phyloP scores from a whole-genome alignment of 805 yeast genomes.

The Candida methanosorbosa region DNA sequence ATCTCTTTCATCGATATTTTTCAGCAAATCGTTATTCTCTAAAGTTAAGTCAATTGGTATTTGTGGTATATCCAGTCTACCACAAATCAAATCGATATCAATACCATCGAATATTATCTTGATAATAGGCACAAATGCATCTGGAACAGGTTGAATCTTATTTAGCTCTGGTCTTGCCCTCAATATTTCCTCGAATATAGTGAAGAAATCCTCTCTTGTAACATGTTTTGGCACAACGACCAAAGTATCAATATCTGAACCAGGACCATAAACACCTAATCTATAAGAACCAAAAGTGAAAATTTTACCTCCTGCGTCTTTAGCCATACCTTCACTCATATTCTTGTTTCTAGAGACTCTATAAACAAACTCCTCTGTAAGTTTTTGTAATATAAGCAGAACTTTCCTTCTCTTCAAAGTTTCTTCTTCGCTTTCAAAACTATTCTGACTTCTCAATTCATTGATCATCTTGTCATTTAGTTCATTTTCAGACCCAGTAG shows the following conservation, averaged over 20 bases:
- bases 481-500: slow-evolving; percentile 70
- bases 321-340: slow-evolving; percentile 97
- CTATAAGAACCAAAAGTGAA: slow-evolving; percentile 93
- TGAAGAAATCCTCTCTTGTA: slow-evolving; percentile 80
- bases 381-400: slow-evolving; percentile 57
- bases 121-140: slow-evolving; percentile 96
- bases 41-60: slow-evolving; percentile 70
- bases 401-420: slow-evolving; percentile 76
- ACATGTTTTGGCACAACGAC: slow-evolving; percentile 98
- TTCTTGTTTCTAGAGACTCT: slow-evolving; percentile 72
- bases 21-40: slow-evolving; percentile 75
- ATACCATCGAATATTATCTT: slow-evolving; percentile 84
- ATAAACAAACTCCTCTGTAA: slow-evolving; percentile 77
- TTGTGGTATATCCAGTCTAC: slow-evolving; percentile 73
- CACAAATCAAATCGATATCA: slow-evolving; percentile 87
- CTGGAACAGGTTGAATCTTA: slow-evolving; percentile 90
- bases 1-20: slow-evolving; percentile 88
- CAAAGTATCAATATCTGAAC: slow-evolving; percentile 93
- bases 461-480: slow-evolving; percentile 69
- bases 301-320: slow-evolving; percentile 96
- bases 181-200: slow-evolving; percentile 63
- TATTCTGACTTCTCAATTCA: slow-evolving; percentile 74
- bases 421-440: slow-evolving; percentile 83
- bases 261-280: slow-evolving; percentile 95
- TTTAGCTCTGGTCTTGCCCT: slow-evolving; percentile 74